A percentile compares a stretch with the other conserved stretches of the same genome.
These are phyloP conservation scores for Trichosanthes cucumerina DNA, from an alignment of 306 rosid species.

Conservation along the genomic window DNA sequence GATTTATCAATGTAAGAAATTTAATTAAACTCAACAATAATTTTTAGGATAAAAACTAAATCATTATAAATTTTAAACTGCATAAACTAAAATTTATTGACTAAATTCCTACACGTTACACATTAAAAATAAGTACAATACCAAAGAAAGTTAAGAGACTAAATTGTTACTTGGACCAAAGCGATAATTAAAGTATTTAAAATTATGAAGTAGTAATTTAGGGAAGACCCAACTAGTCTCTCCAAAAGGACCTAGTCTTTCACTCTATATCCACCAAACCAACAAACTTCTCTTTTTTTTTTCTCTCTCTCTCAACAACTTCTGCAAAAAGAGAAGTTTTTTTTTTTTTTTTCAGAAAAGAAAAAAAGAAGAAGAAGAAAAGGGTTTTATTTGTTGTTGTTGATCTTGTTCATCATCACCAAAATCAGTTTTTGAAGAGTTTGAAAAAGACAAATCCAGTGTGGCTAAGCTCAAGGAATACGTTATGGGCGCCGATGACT, in stretches of 20 bases:
- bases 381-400: background rate
- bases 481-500: slow-evolving; percentile 46
- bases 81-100: too few species aligned
- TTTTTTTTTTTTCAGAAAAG: background rate
- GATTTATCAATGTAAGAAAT: too few species aligned
- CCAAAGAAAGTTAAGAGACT: too few species aligned
- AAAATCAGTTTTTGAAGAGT: background rate
- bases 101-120: too few species aligned
- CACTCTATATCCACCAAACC: background rate
- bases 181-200: too few species aligned
- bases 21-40: too few species aligned
- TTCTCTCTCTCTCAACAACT: background rate
- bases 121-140: too few species aligned
- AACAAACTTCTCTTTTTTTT: background rate
- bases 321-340: background rate
- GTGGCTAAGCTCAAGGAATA: slow-evolving; percentile 29
- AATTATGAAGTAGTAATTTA: too few species aligned
- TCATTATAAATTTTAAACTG: too few species aligned
- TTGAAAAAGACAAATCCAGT: background rate
- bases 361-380: background rate
- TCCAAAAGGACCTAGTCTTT: background rate
- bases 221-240: too few species aligned
- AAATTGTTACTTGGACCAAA: too few species aligned
- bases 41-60: too few species aligned
- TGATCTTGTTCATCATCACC: background rate